Base-by-base conservation (phyloP, 1,284 basidiomycete genomes). In the Rhodotorula mucilaginosa region DNA sequence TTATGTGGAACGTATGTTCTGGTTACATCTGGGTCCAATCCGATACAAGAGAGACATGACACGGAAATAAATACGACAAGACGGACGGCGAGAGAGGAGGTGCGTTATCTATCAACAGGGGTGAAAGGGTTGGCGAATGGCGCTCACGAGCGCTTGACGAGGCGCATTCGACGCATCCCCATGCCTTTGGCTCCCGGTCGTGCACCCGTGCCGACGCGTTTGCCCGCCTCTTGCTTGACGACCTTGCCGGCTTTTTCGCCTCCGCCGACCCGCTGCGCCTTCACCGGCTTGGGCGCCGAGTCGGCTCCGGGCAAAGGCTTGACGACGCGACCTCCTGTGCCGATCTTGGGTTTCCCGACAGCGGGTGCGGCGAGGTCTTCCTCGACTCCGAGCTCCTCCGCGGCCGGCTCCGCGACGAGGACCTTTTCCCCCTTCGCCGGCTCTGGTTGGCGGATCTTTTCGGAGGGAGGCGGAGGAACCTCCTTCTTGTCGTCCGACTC, bases 101-200 rank as follows among this genome's bases (percentile, higher is more conserved):
- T 52, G 39, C 39, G 39, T 44, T 13, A 44, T 44, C 23, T 52
- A 52, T 15, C 2, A 23, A n/a, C 2, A 34, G 51, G 21, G 51
- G 51, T 23, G n/a, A n/a, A 23, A 21, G 51, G 51, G 10, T n/a
- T 52, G 23, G 19, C 18, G 5, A 21, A 16, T 23, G 21, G 21
- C 12, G 21, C 15, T 52, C 51, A 52, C 51, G n/a, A 21, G n/a
- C 54, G 54, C 13, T 26, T n/a, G 54, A 56, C 54, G 26, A 29
- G 26, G n/a, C 54, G 54, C 19, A 21, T 31, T 39, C 52, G 31
- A n/a, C 44, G 15, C 34, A 57, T 31, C 2, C 63, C 64, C 70
- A 68, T 68, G 5, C 67, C 67, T 52, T 72, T 72, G 21, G 70
- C 70, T 2, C 70, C 70, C 0, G 70, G 70, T 29, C 70, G 39